A percentile compares a stretch with the other conserved stretches of the same genome.
phyloP scores from a whole-genome alignment of 805 yeast species.

The Sungouiella thailandica region DNA sequence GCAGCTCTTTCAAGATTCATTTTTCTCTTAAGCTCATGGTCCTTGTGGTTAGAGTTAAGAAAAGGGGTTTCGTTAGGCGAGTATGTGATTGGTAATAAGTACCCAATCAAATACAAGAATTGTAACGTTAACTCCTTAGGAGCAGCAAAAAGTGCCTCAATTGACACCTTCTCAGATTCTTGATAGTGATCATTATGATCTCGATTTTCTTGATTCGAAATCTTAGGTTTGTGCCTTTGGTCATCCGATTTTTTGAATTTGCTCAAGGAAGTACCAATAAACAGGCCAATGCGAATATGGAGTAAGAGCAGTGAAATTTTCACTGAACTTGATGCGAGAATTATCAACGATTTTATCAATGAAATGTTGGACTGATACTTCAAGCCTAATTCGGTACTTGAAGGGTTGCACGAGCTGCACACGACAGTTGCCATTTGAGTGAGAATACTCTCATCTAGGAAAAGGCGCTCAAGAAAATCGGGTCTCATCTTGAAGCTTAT shows the following conservation, averaged over 20 bases:
- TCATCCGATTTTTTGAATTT: slow-evolving; percentile 38
- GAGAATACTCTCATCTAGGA: slow-evolving; percentile 10
- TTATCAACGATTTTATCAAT: slow-evolving; percentile 41
- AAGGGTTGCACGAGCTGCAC: slow-evolving; percentile 11
- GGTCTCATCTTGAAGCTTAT: slow-evolving; percentile 44
- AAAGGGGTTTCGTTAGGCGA: slow-evolving; percentile 27
- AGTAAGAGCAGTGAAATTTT: slow-evolving; percentile 40
- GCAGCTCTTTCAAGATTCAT: slow-evolving; percentile 30
- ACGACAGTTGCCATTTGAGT: slow-evolving; percentile 8
- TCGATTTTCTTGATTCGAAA: background rate
- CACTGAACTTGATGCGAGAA: slow-evolving; percentile 41
- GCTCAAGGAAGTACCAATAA: slow-evolving; percentile 46
- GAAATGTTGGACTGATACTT: slow-evolving; percentile 8
- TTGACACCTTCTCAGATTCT: slow-evolving; percentile 31
- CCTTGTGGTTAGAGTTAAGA: slow-evolving; percentile 17
- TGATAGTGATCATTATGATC: too few species aligned
- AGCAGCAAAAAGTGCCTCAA: slow-evolving; percentile 68
- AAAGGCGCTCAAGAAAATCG: slow-evolving; percentile 40
- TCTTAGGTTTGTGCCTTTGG: slow-evolving; percentile 3
- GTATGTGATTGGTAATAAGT: slow-evolving; percentile 50
- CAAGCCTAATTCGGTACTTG: slow-evolving; percentile 7
- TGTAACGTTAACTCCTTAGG: slow-evolving; percentile 62
- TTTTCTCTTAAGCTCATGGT: slow-evolving; percentile 17
- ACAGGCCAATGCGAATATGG: slow-evolving; percentile 42
- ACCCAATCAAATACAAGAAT: slow-evolving; percentile 50